Percentiles rank a stretch among this genome's conserved stretches.
These are phyloP conservation scores for Hippophae gyantsensis DNA, from an alignment of 306 rosid species.

Conservation along the genomic window DNA sequence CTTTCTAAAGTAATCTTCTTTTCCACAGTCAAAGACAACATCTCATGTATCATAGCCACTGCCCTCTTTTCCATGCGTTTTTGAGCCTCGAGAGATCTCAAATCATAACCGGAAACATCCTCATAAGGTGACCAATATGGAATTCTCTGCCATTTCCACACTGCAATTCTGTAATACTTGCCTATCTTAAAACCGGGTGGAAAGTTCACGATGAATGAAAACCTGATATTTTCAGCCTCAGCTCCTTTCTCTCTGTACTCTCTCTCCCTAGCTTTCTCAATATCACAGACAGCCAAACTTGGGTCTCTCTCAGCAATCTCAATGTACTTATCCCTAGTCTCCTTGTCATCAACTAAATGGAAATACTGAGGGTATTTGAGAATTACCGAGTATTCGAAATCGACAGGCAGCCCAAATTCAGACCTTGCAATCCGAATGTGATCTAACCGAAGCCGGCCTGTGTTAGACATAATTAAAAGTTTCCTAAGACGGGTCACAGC, in stretches of 20 bases:
- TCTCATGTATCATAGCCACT: slow-evolving; percentile 68
- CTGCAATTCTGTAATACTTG: slow-evolving; percentile 63
- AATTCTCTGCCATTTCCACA: slow-evolving; percentile 87
- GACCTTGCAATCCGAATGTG: slow-evolving; percentile 71
- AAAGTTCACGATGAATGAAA: slow-evolving; percentile 61
- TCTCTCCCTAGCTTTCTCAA: slow-evolving; percentile 70
- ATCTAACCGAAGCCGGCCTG: slow-evolving; percentile 56
- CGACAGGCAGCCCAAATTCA: slow-evolving; percentile 67
- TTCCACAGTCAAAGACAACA: slow-evolving; percentile 72
- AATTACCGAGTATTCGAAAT: slow-evolving; percentile 69
- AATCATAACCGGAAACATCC: slow-evolving; percentile 61
- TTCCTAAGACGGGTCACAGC: slow-evolving; percentile 71
- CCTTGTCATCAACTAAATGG: slow-evolving; percentile 55
- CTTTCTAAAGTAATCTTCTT: slow-evolving; percentile 79
- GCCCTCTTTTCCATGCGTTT: slow-evolving; percentile 85
- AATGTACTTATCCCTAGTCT: slow-evolving; percentile 73
- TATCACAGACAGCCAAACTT: slow-evolving; percentile 41
- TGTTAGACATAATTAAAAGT: slow-evolving; percentile 71
- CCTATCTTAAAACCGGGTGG: slow-evolving; percentile 93
- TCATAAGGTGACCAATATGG: slow-evolving; percentile 94
- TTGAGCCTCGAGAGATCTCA: slow-evolving; percentile 84
- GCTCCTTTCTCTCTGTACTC: slow-evolving; percentile 64
- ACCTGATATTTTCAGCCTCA: slow-evolving; percentile 69
- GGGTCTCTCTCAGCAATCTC: slow-evolving; percentile 50
- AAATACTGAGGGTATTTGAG: slow-evolving; percentile 57